Evolutionary conservation across 2,329 filamentous ascomycete genomes (phyloP).

Genomic region (Colletotrichum sp.): DNA sequence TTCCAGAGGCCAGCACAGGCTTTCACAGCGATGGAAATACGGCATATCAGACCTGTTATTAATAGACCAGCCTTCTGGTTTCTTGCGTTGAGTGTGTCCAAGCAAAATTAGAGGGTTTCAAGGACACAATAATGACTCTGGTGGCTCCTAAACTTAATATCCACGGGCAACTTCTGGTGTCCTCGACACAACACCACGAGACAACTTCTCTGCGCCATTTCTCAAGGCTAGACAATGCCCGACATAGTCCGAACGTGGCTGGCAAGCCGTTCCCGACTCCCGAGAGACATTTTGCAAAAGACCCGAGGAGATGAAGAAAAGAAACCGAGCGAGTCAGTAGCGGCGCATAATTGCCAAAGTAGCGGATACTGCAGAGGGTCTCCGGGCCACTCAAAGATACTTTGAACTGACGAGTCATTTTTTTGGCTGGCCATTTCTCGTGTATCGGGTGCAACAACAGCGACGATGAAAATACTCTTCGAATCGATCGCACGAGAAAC

Average conservation of each 20-base stretch:
- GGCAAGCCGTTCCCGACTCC: slow-evolving; percentile 11
- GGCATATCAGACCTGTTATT: not conserved
- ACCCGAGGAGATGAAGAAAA: not conserved
- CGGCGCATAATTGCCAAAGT: not conserved
- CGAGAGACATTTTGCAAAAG: not conserved
- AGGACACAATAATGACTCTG: not conserved
- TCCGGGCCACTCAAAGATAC: not conserved
- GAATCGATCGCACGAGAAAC: not conserved
- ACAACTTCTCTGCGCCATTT: not conserved
- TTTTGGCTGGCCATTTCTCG: not conserved
- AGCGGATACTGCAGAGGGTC: not conserved
- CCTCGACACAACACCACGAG: not conserved
- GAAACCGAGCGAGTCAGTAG: not conserved
- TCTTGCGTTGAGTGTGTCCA: not conserved
- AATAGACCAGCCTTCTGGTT: not conserved
- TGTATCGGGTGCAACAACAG: not conserved
- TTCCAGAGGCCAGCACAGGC: not conserved
- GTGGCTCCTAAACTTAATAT: not conserved
- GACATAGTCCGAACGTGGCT: not conserved
- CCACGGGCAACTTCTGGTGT: not conserved
- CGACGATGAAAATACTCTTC: not conserved
- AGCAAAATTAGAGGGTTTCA: not conserved
- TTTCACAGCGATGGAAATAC: not conserved
- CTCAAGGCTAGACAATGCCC: not conserved
- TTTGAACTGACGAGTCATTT: slow-evolving; percentile 9